Base-by-base conservation (phyloP, 169 alveolate genomes). In the Cystoisospora suis region DNA sequence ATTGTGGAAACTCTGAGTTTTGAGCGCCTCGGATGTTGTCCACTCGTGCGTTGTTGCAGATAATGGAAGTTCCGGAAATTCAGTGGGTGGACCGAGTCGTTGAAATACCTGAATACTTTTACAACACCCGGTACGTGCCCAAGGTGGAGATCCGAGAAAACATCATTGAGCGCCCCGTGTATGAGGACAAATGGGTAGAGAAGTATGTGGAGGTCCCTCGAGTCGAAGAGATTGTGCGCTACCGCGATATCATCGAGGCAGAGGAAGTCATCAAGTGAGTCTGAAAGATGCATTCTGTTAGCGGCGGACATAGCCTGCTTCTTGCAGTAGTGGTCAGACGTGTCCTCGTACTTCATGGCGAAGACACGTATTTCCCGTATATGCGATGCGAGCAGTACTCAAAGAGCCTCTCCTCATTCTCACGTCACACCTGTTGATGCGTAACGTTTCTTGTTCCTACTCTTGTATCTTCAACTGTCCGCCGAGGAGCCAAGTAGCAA, bases 51-150 rank as follows among this genome's bases (percentile, higher is more conserved):
- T 47, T 44, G 29, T 3, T 58, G 36, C 85, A 96, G 95, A 95
- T 96, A 1, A 96, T 96, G 17, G 98, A 96, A 72, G 96, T 96
- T 49, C 98, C 98, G 9, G 97, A 96, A 75, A 96, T 96, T n/a
- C 94, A 96, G 89, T 95, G 94, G 93, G 97, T 96, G 42, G 98
- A 96, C 79, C 94, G 94, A 91, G 90, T 95, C 53, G 97, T 96
- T 46, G 97, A 95, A 91, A 97, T 96, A 3, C 98, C 98, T 20
- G 97, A 96, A 81, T 94, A 95, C 29, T 97, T 95, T 44, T 96
- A 96, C 93, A 95, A 94, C 79, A 96, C 96, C 86, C 95, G 95
- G 81, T 90, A 94, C 42, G 97, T 96, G 0, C 97, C 97, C 47
- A 95, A 95, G 93, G 95, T 95, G 46, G 98, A 96, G 90, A 92